Conservation (phyloP, 228 moss, liverwort and hornwort species). For the Sphagnum fallax region DNA sequence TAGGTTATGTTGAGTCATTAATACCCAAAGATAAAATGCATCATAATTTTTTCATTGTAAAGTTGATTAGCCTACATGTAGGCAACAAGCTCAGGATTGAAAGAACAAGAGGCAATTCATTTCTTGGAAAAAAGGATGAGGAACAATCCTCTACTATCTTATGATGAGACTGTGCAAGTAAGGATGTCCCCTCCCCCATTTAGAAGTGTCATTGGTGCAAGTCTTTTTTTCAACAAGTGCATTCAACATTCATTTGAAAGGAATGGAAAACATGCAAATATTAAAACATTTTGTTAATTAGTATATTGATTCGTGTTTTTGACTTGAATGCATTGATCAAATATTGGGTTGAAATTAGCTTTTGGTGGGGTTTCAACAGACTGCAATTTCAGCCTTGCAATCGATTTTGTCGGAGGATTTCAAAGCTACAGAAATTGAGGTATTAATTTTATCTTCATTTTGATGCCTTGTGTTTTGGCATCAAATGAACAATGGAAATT, state of each 20-base stretch:
- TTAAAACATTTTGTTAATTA: no score
- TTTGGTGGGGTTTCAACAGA: slow-evolving; percentile 12
- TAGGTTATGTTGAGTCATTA: no score
- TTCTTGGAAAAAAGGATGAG: slow-evolving; percentile 53
- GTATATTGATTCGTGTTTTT: no score
- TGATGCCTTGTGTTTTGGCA: background rate
- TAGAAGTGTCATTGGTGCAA: no score
- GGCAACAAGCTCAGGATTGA: slow-evolving; percentile 53
- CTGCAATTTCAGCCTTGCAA: slow-evolving; percentile 54
- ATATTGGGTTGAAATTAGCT: no score
- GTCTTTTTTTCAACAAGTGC: no score
- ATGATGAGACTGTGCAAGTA: slow-evolving; percentile 49
- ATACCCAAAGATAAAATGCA: no score
- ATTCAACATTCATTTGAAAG: no score
- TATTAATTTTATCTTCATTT: slow-evolving; percentile 8
- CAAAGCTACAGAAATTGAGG: slow-evolving; percentile 58
- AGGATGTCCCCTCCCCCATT: background rate
- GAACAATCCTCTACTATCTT: slow-evolving; percentile 39
- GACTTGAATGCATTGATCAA: no score
- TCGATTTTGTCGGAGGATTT: slow-evolving; percentile 61
- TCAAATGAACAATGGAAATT: background rate
- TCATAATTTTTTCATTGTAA: no score
- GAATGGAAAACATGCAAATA: no score
- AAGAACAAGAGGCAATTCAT: slow-evolving; percentile 58
- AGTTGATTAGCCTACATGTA: background rate